Evolutionary conservation across 805 yeast species (phyloP).

Genomic region (Cyberlindnera americana): DNA sequence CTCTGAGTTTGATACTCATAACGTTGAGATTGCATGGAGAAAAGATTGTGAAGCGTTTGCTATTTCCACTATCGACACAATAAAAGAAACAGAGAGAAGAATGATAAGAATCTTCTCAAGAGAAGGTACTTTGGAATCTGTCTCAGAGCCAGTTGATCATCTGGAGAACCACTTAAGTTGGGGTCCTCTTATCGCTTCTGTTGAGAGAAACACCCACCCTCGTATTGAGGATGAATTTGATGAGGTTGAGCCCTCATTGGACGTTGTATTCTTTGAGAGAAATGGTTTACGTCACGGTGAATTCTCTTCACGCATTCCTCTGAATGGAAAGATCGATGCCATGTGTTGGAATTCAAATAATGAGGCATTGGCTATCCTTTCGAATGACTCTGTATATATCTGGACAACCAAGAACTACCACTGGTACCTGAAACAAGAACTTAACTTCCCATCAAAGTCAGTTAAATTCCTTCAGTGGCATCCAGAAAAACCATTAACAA

Average conservation of each 20-base stretch:
- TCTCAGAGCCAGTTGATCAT: constrained; percentile 86
- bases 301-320: constrained; percentile 62
- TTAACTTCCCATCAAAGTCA: constrained; percentile 31
- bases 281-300: constrained; percentile 92
- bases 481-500: constrained; percentile 78
- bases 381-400: constrained; percentile 62
- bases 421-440: constrained; percentile 90
- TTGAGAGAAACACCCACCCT: constrained; percentile 52
- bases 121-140: constrained; percentile 73
- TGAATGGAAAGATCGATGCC: constrained; percentile 44
- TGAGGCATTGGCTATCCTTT: constrained; percentile 70
- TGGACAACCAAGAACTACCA: constrained; percentile 94
- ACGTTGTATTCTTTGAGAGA: constrained; percentile 79
- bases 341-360: constrained; percentile 80
- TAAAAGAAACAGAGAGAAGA: constrained; percentile 49
- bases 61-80: constrained; percentile 52
- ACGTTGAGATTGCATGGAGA: constrained; percentile 76
- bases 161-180: constrained; percentile 73
- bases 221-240: constrained; percentile 35
- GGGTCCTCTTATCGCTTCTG: constrained; percentile 86
- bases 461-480: constrained; percentile 66
- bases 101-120: constrained; percentile 80
- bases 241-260: constrained; percentile 36
- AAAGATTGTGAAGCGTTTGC: constrained; percentile 89
- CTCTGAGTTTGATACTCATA: constrained; percentile 49